Evolutionary conservation across 768 basidiomycete genomes (phyloP).

Genomic region (Pholiota microspora): DNA sequence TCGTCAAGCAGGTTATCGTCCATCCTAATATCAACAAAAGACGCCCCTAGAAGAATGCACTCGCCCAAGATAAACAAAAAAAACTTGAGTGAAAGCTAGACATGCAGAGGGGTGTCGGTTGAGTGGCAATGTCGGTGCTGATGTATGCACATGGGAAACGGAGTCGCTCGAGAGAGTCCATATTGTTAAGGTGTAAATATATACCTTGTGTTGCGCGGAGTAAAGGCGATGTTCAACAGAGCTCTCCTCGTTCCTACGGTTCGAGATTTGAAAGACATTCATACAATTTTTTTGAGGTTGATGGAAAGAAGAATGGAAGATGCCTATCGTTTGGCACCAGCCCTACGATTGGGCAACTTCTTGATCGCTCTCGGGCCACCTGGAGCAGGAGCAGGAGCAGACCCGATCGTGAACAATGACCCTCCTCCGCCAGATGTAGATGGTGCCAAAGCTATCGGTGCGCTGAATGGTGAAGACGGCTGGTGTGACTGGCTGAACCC

Average conservation of each 20-base stretch:
- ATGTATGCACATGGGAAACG: conserved; percentile 8
- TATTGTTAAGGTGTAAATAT: conserved; percentile 8
- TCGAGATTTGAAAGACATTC: no score
- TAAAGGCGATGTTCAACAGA: not conserved
- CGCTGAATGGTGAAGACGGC: conserved; percentile 46
- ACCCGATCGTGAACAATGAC: conserved; percentile 59
- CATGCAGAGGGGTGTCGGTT: conserved; percentile 10
- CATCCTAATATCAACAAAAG: conserved; percentile 1
- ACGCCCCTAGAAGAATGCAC: not conserved
- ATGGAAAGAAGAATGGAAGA: not conserved
- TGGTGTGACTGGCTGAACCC: conserved; percentile 36
- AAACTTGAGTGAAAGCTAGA: conserved; percentile 15
- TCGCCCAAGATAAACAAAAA: conserved; percentile 19
- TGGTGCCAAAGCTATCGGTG: conserved; percentile 32
- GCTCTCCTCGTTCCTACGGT: conserved; percentile 9
- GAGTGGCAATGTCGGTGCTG: conserved; percentile 2
- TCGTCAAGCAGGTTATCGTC: not conserved
- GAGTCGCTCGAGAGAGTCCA: conserved; percentile 16
- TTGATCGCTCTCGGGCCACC: conserved; percentile 44
- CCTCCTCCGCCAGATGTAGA: conserved; percentile 36
- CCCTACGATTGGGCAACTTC: conserved; percentile 52
- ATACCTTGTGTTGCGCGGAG: conserved; percentile 11
- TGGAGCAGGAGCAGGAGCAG: conserved; percentile 41
- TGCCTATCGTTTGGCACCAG: conserved; percentile 35
- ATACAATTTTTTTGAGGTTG: not conserved